phyloP scores from a whole-genome alignment of 2,329 filamentous ascomycete species.

The Verticillium isaacii region DNA sequence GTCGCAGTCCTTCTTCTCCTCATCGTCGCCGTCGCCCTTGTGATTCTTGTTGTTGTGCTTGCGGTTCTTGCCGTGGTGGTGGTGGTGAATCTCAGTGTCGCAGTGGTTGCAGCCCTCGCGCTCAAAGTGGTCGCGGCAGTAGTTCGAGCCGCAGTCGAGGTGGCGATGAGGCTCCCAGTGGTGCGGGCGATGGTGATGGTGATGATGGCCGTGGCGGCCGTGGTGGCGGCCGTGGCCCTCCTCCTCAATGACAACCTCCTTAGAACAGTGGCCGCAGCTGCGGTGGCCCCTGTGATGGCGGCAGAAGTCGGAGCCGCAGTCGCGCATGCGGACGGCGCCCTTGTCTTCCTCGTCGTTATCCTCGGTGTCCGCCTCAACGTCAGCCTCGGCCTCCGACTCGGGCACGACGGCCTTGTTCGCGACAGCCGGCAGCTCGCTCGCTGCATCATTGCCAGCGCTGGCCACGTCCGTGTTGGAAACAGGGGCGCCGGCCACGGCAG shows the following conservation, averaged over 20 bases:
- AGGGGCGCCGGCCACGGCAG: background rate
- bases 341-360: background rate
- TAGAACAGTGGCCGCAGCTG: background rate
- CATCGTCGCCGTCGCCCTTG: conserved; percentile 4
- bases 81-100: background rate
- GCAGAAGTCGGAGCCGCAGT: background rate
- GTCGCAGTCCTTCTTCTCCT: conserved; percentile 2
- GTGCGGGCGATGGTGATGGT: background rate
- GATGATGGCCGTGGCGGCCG: background rate
- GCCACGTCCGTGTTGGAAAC: background rate
- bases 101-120: conserved; percentile 4
- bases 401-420: background rate
- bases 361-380: background rate
- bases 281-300: background rate
- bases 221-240: background rate
- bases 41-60: background rate
- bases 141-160: background rate
- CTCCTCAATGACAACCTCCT: background rate
- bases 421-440: background rate
- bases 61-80: background rate
- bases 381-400: background rate
- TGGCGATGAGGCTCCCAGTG: background rate
- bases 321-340: background rate
- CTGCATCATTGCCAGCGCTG: background rate
- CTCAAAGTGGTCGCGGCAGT: conserved; percentile 1